phyloP scores from a whole-genome alignment of 2,329 filamentous ascomycete species.

The Mycogone perniciosa region DNA sequence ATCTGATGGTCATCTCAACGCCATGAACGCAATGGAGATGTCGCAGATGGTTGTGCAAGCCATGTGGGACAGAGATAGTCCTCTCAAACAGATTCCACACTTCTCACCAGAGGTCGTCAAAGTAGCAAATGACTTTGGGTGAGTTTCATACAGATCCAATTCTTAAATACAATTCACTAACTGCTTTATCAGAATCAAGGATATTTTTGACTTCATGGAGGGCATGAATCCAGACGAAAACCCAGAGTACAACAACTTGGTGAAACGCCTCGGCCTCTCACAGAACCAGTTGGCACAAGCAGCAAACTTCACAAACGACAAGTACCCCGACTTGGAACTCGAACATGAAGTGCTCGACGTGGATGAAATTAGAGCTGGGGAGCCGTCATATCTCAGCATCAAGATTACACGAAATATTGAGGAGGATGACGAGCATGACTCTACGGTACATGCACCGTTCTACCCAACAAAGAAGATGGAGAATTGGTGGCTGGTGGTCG shows the following conservation, averaged over 20 bases:
- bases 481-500: constrained; percentile 97
- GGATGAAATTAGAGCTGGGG: constrained; percentile 72
- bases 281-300: constrained; percentile 80
- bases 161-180: constrained; percentile 23
- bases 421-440: constrained; percentile 64
- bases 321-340: constrained; percentile 91
- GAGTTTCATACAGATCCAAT: constrained; percentile 28
- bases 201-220: constrained; percentile 97
- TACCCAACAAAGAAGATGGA: constrained; percentile 89
- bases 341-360: constrained; percentile 80
- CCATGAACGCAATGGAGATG: constrained; percentile 98
- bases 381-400: constrained; percentile 75
- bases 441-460: constrained; percentile 89
- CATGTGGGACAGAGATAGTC: constrained; percentile 98
- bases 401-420: constrained; percentile 78
- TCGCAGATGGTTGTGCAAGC: constrained; percentile 98
- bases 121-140: constrained; percentile 72
- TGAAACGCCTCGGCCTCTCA: constrained; percentile 71
- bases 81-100: constrained; percentile 95
- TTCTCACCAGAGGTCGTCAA: constrained; percentile 80
- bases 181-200: constrained; percentile 60
- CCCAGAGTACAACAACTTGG: constrained; percentile 66
- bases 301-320: constrained; percentile 92
- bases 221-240: constrained; percentile 97
- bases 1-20: constrained; percentile 92